Conservation (phyloP, 2,329 filamentous ascomycete species). For the Trichothecium roseum region DNA sequence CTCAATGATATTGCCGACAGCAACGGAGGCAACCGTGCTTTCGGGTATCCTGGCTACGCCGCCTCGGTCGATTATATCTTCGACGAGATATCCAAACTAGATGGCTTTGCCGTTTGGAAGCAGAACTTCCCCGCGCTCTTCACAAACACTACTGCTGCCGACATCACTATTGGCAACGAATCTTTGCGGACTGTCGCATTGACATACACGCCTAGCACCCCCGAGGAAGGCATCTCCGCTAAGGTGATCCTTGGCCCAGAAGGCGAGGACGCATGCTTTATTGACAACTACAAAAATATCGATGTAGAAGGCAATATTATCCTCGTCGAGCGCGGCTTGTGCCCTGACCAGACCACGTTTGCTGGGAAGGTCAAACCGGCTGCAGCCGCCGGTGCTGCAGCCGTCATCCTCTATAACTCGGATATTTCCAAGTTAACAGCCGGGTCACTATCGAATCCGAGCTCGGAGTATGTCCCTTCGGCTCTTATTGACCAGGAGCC, state of each 20-base stretch:
- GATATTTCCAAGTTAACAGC: constrained; percentile 18
- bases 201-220: constrained; percentile 19
- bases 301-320: constrained; percentile 19
- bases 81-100: constrained; percentile 29
- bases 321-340: constrained; percentile 18
- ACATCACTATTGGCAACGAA: constrained; percentile 20
- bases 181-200: constrained; percentile 14
- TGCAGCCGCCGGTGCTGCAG: constrained; percentile 16
- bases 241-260: constrained; percentile 16
- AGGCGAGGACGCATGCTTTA: constrained; percentile 14
- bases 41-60: constrained; percentile 37
- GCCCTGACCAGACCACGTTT: constrained; percentile 18
- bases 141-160: constrained; percentile 36
- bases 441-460: constrained; percentile 14
- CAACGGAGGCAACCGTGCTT: constrained; percentile 43
- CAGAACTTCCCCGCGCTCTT: constrained; percentile 36
- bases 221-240: constrained; percentile 15
- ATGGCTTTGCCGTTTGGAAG: constrained; percentile 27
- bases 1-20: constrained; percentile 35
- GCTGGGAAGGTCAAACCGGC: constrained; percentile 19
- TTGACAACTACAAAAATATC: constrained; percentile 13
- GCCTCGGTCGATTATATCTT: constrained; percentile 40
- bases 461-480: constrained; percentile 16
- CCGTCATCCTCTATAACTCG: constrained; percentile 20
- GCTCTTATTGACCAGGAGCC: constrained; percentile 19